These are phyloP conservation scores for Lichtheimia corymbifera DNA, from an alignment of 371 early-diverging fungal species.

Conservation along the genomic window DNA sequence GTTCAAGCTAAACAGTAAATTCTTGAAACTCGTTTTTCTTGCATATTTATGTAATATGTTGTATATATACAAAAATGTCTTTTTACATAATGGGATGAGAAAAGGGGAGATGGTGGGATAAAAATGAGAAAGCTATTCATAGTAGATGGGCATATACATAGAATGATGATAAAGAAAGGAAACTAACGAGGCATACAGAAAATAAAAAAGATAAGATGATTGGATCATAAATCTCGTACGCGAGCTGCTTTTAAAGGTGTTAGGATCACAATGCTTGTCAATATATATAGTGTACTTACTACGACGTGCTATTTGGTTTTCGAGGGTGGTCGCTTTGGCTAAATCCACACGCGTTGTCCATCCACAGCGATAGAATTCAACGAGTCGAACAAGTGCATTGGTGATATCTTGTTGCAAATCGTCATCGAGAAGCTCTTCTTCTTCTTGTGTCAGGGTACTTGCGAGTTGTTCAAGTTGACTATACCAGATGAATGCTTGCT, in stretches of 20 bases:
- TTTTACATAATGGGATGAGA: conserved; percentile 29
- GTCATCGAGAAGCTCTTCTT: conserved; percentile 2
- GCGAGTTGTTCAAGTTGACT: conserved; percentile 12
- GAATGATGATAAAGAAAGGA: background rate
- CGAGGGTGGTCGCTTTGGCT: too few relatives aligned
- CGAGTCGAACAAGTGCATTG: conserved; percentile 29
- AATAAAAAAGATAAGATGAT: conserved; percentile 1
- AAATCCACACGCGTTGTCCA: conserved; percentile 7
- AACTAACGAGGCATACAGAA: conserved; percentile 6
- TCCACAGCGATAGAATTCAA: conserved; percentile 35
- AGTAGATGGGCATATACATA: background rate
- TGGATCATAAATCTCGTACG: background rate
- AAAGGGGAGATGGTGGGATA: conserved; percentile 3
- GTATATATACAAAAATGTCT: conserved; percentile 32
- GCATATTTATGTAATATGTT: too few relatives aligned
- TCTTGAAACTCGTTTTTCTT: conserved; percentile 24
- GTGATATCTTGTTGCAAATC: conserved; percentile 30
- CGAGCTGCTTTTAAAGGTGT: too few relatives aligned
- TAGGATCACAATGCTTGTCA: too few relatives aligned
- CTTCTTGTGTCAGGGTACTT: conserved; percentile 18
- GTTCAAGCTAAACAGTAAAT: conserved; percentile 48
- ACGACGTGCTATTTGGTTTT: too few relatives aligned
- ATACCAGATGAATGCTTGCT: conserved; percentile 65
- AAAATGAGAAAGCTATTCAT: background rate
- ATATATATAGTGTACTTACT: too few relatives aligned